Evolutionary conservation across 208 protist species (phyloP).

Genomic region (Trichomonas vaginalis): DNA sequence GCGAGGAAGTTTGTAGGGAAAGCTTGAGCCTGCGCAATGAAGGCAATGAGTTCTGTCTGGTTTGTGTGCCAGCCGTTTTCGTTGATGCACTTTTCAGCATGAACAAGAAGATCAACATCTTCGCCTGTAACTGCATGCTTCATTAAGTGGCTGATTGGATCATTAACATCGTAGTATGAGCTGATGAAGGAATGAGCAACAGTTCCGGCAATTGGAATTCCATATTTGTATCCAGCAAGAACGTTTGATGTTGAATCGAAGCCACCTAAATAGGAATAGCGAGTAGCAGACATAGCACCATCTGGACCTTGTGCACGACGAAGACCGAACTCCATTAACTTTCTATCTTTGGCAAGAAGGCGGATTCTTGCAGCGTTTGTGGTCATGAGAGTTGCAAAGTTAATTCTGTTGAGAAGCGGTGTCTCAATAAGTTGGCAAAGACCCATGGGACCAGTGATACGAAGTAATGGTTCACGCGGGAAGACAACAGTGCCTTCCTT

Average conservation of each 20-base stretch:
- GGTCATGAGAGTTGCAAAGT: constrained; percentile 16
- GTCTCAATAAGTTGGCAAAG: constrained; percentile 34
- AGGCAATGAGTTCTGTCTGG: constrained; percentile 53
- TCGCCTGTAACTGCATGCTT: constrained; percentile 18
- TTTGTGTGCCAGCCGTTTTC: constrained; percentile 27
- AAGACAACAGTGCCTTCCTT: constrained; percentile 23
- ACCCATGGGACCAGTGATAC: constrained; percentile 32
- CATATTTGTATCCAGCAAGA: constrained; percentile 52
- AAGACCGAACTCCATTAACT: constrained; percentile 67
- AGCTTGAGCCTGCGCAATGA: constrained; percentile 50
- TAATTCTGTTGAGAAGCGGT: constrained; percentile 30
- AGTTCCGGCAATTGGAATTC: constrained; percentile 34
- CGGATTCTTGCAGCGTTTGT: background rate
- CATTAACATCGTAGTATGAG: constrained; percentile 29
- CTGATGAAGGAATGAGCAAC: constrained; percentile 38
- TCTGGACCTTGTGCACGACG: constrained; percentile 61
- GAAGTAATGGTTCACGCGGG: constrained; percentile 25
- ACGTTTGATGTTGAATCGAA: constrained; percentile 62
- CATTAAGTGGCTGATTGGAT: constrained; percentile 2
- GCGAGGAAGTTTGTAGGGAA: constrained; percentile 59
- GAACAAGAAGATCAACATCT: constrained; percentile 34
- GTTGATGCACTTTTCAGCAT: constrained; percentile 26
- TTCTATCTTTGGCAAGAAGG: background rate
- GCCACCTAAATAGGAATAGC: constrained; percentile 57
- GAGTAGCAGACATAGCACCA: constrained; percentile 58